Base-by-base conservation (phyloP, 2,329 filamentous ascomycete genomes). In the Aspergillus ochraceus region DNA sequence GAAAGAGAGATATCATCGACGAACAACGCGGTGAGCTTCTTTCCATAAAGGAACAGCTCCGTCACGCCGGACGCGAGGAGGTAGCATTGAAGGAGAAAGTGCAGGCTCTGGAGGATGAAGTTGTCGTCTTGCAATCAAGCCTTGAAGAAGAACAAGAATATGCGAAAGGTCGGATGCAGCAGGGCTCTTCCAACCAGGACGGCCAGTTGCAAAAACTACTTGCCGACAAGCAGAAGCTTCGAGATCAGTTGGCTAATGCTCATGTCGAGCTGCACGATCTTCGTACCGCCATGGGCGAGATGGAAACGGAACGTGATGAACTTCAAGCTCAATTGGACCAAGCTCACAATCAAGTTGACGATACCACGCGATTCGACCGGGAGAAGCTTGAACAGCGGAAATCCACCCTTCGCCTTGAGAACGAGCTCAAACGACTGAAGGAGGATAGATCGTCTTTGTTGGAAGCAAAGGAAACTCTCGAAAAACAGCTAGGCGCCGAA, bases 91-190 rank as follows among this genome's bases (percentile, higher is more conserved):
- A 81, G 52, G 88, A 90, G 64, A 91, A 87, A 71, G 80, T 88
- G 2, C 85, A 89, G 59, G 82, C 83, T 8, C 74, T 93, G 20
- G 89, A 93, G 70, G 90, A 92, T 64, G 90, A 92, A 71, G 81
- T 92, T n/a, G 87, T 91, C 55, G 85, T 91, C 29, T 76, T 93
- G 14, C 89, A 92, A 71, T 80, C 82, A 22, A 84, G 83, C 42
- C 74, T 88, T 49, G 87, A 90, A 53, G 84, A 88, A 60, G 88
- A 89, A 71, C 83, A 83, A 49, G 85, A 88, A 64, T 83, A 85
- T 60, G 83, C 83, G 6, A 84, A 85, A 52, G 79, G 82, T 30
- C 82, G 84, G 46, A 75, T 87, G 47, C 84, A 82, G 65, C 81
- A 80, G 61, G 83, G 86, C 58, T 77, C 88, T 14, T 79, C 80